Conservation (phyloP, 164 flowering plant genomes). For the Amborella trichopoda region DNA sequence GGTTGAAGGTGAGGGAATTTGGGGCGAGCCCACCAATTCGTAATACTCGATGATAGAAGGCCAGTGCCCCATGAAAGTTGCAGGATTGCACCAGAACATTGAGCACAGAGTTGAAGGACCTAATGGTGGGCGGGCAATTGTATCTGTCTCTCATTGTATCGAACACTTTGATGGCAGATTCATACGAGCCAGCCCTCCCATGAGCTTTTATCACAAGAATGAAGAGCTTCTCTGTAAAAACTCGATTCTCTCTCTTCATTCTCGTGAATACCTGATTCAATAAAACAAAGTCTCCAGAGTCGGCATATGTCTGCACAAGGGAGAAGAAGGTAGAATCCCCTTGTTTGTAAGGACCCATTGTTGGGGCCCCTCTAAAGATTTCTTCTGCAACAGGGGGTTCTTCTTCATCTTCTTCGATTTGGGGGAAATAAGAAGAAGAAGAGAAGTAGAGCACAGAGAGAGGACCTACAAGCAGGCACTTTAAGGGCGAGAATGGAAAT, state of each 20-base stretch:
- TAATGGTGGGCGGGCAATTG: constrained; percentile 41
- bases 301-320: constrained; percentile 40
- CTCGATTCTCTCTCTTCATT: constrained; percentile 49
- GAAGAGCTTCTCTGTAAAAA: constrained; percentile 41
- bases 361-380: constrained; percentile 28
- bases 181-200: constrained; percentile 49
- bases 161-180: constrained; percentile 57
- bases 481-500: too few species aligned
- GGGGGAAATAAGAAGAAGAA: too few species aligned
- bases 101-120: constrained; percentile 77
- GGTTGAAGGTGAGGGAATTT: constrained; percentile 58
- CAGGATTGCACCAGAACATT: constrained; percentile 54
- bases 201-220: constrained; percentile 56
- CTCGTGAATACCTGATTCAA: constrained; percentile 41
- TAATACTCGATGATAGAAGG: constrained; percentile 24
- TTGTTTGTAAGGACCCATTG: constrained; percentile 46
- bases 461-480: too few species aligned
- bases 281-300: constrained; percentile 36
- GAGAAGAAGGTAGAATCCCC: constrained; percentile 70
- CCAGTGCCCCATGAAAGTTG: constrained; percentile 29
- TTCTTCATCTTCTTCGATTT: neutral
- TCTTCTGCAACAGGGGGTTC: constrained; percentile 20
- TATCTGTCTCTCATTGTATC: constrained; percentile 52
- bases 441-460: too few species aligned
- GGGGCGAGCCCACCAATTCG: constrained; percentile 26